Base-by-base conservation (phyloP, 306 rosid genomes). In the Cucurbita moschata region DNA sequence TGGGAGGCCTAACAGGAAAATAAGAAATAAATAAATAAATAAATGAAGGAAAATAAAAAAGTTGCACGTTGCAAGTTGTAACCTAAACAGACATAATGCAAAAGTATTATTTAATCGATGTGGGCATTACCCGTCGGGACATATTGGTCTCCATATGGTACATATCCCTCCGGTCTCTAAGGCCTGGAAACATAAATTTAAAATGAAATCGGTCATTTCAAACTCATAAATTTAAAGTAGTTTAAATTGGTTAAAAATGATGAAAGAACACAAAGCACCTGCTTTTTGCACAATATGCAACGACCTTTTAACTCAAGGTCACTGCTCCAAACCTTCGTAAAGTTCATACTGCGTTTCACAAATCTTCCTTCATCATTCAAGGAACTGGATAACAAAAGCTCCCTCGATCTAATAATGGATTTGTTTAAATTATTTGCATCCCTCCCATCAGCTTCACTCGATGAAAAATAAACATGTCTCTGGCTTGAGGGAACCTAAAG, bases 401-500 rank as follows among this genome's bases (percentile, higher is more conserved):
- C 88, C 77, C 95, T 87, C 6, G 87, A 85, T 76, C 87, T 86
- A 79, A 92, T 56, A 72, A 86, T 75, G 78, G 96, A 84, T 77
- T 88, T 93, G 80, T 81, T 91, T 40, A 75, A 44, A 43, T 76
- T 60, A 59, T 84, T 85, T 57, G 72, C 63, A 81, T 89, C 96
- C 83, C 88, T 86, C 70, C 83, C 86, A 58, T 94, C 96, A 66
- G 81, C 83, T 79, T 89, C 92, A 72, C 85, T 91, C 91, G 91
- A 89, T 77, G 96, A 79, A 89, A 94, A 94, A 68, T 74, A 78
- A 63, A 91, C 99, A 42, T 79, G 78, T 82, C 97, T 86, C 87
- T 94, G 97, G 82, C 97, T 89, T 66, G 99, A 86, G 74, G 99
- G 99, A 89, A 94, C 99, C 99, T 94, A 44, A 85, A 51, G 78